Percentiles rank a stretch among this genome's conserved stretches.
These are phyloP conservation scores for Acacia melanoxylon DNA, from an alignment of 306 rosid genomes.

Conservation along the genomic window DNA sequence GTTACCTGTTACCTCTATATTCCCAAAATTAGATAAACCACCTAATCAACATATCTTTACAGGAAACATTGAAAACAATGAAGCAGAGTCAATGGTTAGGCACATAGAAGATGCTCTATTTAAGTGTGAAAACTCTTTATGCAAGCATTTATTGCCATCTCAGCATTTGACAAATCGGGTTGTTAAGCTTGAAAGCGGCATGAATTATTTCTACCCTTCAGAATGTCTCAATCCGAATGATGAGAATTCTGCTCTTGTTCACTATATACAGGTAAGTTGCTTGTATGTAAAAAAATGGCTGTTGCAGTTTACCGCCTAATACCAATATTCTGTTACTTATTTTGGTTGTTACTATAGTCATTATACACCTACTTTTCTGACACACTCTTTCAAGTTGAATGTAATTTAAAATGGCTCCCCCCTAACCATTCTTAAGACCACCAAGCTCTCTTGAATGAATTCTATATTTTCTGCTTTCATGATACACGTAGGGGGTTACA, in stretches of 20 bases:
- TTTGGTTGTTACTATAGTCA: neutral
- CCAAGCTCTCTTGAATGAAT: too few species aligned
- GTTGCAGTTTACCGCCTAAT: neutral
- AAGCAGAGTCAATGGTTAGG: slow-evolving; percentile 69
- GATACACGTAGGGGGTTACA: neutral
- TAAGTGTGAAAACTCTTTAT: slow-evolving; percentile 54
- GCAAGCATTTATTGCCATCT: slow-evolving; percentile 76
- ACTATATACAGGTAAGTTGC: slow-evolving; percentile 72
- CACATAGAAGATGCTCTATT: slow-evolving; percentile 72
- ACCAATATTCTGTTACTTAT: neutral
- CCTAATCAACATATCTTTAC: slow-evolving; percentile 6
- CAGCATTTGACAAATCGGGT: slow-evolving; percentile 78
- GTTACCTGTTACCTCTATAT: slow-evolving; percentile 29
- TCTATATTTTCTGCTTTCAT: too few species aligned
- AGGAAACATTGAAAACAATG: slow-evolving; percentile 81
- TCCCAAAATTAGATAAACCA: slow-evolving; percentile 14
- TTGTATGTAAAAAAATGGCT: slow-evolving; percentile 8
- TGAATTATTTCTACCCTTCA: slow-evolving; percentile 62
- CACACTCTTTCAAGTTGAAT: neutral
- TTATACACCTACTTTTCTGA: neutral
- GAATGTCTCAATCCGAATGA: slow-evolving; percentile 85
- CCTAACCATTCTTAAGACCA: too few species aligned
- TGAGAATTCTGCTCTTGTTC: slow-evolving; percentile 88
- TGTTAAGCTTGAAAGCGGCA: slow-evolving; percentile 78
- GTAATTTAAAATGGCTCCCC: too few species aligned